These are phyloP conservation scores for Periconia sp. DNA, from an alignment of 2,329 filamentous ascomycete genomes.

Conservation along the genomic window DNA sequence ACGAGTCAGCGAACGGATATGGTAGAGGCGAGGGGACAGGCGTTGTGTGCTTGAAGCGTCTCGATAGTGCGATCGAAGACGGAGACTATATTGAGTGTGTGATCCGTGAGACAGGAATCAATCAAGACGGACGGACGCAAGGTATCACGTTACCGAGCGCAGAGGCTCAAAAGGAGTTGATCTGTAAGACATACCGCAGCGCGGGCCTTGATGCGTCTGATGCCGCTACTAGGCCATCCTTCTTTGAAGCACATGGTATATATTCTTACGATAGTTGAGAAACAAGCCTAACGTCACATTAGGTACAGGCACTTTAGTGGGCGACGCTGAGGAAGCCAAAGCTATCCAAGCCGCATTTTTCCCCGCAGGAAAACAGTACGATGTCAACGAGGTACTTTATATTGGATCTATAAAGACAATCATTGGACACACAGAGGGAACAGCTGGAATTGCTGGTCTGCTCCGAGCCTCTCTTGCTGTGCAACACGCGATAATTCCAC, in stretches of 20 bases:
- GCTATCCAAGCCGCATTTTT: constrained; percentile 15
- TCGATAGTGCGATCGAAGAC: constrained; percentile 54
- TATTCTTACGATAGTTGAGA: constrained; percentile 23
- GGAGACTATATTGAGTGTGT: constrained; percentile 37
- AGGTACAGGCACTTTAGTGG: constrained; percentile 4
- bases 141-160: constrained; percentile 36
- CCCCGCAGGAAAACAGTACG: constrained; percentile 23
- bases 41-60: constrained; percentile 49
- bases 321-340: constrained; percentile 22
- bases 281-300: not conserved
- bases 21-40: constrained; percentile 61
- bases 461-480: constrained; percentile 47
- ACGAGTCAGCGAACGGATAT: constrained; percentile 54
- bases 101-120: constrained; percentile 31
- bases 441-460: constrained; percentile 43
- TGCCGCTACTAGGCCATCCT: constrained; percentile 21
- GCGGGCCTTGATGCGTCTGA: constrained; percentile 38
- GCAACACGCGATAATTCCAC: constrained; percentile 40
- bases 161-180: constrained; percentile 52
- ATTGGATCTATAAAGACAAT: constrained; percentile 40
- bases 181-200: constrained; percentile 35
- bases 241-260: constrained; percentile 51
- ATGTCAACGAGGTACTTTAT: constrained; percentile 52
- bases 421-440: constrained; percentile 50
- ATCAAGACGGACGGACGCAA: constrained; percentile 27